Conservation (phyloP, 352 stramenopile genomes). For the Globisporangium alternatum region DNA sequence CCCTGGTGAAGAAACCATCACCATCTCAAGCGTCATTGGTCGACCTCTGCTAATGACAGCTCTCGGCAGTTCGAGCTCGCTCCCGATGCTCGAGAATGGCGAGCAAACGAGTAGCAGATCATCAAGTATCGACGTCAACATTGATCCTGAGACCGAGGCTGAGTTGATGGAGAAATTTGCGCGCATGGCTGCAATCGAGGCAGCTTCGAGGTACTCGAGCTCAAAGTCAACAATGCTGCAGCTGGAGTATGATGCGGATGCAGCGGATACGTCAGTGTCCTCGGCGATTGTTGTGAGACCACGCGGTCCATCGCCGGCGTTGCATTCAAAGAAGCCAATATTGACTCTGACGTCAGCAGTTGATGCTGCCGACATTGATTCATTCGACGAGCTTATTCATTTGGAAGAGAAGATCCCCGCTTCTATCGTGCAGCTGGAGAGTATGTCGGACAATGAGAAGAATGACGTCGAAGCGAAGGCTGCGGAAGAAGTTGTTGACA, state of each 20-base stretch:
- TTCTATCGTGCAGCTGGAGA: conserved; percentile 16
- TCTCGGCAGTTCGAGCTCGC: conserved; percentile 21
- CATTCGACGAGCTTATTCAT: conserved; percentile 24
- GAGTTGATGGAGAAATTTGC: conserved; percentile 70
- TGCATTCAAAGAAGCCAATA: conserved; percentile 21
- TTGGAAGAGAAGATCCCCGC: conserved; percentile 17
- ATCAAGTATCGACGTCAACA: conserved; percentile 26
- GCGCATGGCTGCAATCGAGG: conserved; percentile 47
- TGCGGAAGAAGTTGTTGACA: background rate
- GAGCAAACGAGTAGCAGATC: conserved; percentile 22
- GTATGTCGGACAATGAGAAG: conserved; percentile 24
- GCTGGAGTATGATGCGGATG: conserved; percentile 35
- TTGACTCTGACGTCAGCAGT: conserved; percentile 23
- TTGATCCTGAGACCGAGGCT: conserved; percentile 46
- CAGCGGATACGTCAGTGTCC: conserved; percentile 1
- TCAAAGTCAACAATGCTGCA: conserved; percentile 33
- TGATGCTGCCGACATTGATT: conserved; percentile 22
- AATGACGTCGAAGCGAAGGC: conserved; percentile 7
- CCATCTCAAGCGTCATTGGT: conserved; percentile 74
- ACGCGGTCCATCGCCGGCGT: conserved; percentile 14
- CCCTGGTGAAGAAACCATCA: conserved; percentile 65
- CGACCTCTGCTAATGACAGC: conserved; percentile 55
- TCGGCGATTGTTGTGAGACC: conserved; percentile 17
- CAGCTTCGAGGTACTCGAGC: conserved; percentile 28
- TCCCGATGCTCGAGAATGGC: conserved; percentile 50